Evolutionary conservation across 1,284 basidiomycete species (phyloP).

Genomic region (Moesziomyces antarcticus): DNA sequence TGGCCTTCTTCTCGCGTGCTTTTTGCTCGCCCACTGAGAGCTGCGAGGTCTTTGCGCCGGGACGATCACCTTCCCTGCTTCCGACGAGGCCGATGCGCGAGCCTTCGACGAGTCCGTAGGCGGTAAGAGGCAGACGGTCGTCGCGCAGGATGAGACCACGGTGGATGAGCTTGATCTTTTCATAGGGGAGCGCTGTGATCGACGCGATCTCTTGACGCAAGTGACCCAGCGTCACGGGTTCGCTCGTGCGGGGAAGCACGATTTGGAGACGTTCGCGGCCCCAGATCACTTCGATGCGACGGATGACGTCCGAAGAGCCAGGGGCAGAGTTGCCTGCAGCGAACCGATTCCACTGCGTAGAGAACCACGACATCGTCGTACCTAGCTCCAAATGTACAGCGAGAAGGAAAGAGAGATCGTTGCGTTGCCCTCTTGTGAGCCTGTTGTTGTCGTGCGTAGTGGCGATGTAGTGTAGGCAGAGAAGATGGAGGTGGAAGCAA

Average conservation of each 20-base stretch:
- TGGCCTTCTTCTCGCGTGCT: conserved; percentile 38
- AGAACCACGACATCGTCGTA: conserved; percentile 65
- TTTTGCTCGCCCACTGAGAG: conserved; percentile 44
- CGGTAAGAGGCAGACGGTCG: conserved; percentile 51
- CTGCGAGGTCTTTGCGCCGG: conserved; percentile 33
- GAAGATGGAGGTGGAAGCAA: too few species aligned
- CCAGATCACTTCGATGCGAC: conserved; percentile 59
- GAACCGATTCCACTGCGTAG: conserved; percentile 63
- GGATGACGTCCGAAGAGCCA: conserved; percentile 28
- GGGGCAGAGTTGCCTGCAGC: conserved; percentile 13
- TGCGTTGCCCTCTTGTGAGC: too few species aligned
- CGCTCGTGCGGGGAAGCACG: conserved; percentile 33
- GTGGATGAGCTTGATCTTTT: conserved; percentile 58
- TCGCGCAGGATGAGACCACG: conserved; percentile 61
- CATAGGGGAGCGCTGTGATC: conserved; percentile 55
- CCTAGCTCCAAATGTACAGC: too few species aligned
- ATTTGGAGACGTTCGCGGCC: conserved; percentile 59
- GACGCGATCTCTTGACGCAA: conserved; percentile 59
- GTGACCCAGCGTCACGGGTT: conserved; percentile 50
- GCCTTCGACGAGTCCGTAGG: conserved; percentile 58
- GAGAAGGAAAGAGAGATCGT: too few species aligned
- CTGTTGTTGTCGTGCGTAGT: too few species aligned
- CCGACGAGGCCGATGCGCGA: conserved; percentile 58
- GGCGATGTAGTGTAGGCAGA: not conserved
- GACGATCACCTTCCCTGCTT: conserved; percentile 41